Base-by-base conservation (phyloP, 768 basidiomycete species). In the Hemileccinum impolitum region DNA sequence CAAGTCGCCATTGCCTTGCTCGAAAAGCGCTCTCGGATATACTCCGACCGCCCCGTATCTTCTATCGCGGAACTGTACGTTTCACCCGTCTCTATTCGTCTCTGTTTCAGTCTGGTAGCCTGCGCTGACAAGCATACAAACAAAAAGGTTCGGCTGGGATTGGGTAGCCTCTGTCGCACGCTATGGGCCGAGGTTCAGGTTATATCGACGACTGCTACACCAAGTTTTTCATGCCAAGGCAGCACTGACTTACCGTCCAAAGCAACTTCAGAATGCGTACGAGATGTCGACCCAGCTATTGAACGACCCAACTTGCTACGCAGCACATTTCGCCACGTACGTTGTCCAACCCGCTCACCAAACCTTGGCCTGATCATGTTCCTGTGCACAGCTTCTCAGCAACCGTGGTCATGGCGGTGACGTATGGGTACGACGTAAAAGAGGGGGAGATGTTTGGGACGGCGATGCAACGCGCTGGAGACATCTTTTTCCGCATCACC, bases 11-110 rank as follows among this genome's bases (percentile, higher is more conserved):
- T 67, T 18, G 77, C 78, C 38, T 62, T 82, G 28, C 62, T 82
- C 28, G 80, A 82, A 32, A 77, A 72, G 56, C 72, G 76, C 26
- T 75, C 79, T 39, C 58, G 72, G 10, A 76, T 76, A 18, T 82
- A 81, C 57, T 82, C 78, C 39, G 53, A 55, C 41, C 43, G 58
- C 7, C 45, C 61, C 9, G 11, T 11, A 3, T 39, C 31, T 11
- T 18, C 45, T 17, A 15, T n/a, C 13, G 43, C 44, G 7, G 46
- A 47, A 1, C 5, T 59, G 60, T 52, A 26, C 25, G 52, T 47
- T 12, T 7, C 35, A 12, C 43, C 13, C n/a, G n/a, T n/a, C n/a
- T n/a, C 41, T 15, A 18, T 3, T 14, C 3, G 9, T n/a, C 9
- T 26, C 11, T 21, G n/a, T 36, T n/a, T 9, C 15, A 2, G n/a